Conservation (phyloP, 352 stramenopile genomes). For the Aphanomyces astaci region DNA sequence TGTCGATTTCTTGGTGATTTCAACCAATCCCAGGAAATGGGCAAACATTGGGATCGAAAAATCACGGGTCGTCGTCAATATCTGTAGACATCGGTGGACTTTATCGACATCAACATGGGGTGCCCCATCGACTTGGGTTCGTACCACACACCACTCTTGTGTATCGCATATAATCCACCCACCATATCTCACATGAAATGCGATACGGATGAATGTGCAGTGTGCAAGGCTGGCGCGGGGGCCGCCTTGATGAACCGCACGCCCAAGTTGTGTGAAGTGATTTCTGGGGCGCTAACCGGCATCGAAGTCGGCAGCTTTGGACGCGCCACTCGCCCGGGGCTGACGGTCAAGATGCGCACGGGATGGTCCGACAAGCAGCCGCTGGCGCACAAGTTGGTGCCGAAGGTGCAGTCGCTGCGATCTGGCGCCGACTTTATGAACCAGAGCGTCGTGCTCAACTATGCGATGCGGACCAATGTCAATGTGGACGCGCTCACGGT, state of each 20-base stretch:
- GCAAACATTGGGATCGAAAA: too few relatives aligned
- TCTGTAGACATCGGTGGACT: constrained; percentile 87
- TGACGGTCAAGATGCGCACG: constrained; percentile 98
- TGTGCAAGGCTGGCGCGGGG: constrained; percentile 81
- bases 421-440: constrained; percentile 68
- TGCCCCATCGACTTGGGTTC: constrained; percentile 97
- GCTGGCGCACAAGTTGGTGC: constrained; percentile 89
- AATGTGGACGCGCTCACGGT: constrained; percentile 59
- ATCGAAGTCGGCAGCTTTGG: constrained; percentile 56
- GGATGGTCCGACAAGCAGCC: constrained; percentile 95
- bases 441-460: constrained; percentile 63
- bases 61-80: too few relatives aligned
- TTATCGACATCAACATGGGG: constrained; percentile 99
- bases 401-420: constrained; percentile 78
- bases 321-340: constrained; percentile 40
- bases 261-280: constrained; percentile 81
- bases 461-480: constrained; percentile 57
- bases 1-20: too few relatives aligned
- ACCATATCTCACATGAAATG: background rate
- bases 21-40: too few relatives aligned
- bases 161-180: background rate
- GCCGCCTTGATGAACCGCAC: constrained; percentile 91
- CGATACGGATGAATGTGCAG: constrained; percentile 24
- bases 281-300: constrained; percentile 82
- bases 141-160: constrained; percentile 22